Base-by-base conservation (phyloP, 768 basidiomycete genomes). In the Clathrus columnatus region DNA sequence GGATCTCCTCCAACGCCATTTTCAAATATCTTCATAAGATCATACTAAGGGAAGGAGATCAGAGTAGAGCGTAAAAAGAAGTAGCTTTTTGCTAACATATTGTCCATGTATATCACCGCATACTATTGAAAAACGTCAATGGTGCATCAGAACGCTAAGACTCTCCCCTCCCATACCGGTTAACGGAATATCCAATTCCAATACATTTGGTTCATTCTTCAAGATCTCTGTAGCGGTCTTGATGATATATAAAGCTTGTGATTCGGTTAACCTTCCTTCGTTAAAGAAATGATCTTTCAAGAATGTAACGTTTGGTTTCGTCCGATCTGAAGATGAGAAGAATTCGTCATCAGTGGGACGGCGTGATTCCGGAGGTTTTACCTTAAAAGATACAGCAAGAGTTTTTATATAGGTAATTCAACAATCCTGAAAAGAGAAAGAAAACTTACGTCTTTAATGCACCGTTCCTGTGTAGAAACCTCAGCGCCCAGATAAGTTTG, bases 121-220 rank as follows among this genome's bases (percentile, higher is more conserved):
- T 5, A 75, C 74, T 73, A 58, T 20, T 8, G 24, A 11, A 45
- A 52, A 14, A 28, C n/a, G 28, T 56, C 28, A 59, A 28, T n/a
- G 14, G 27, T 20, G 50, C 26, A 16, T 17, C 23, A 27, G 48
- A 8, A 27, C 16, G 41, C 10, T 20, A 42, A 32, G 44, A 21
- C 20, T 24, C 24, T 24, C 21, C 46, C n/a, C 17, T 27, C 17
- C 63, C 80, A 61, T 63, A 92, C 91, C 89, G 32, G 91, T 96
- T 32, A 96, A 86, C 21, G 94, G 92, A 57, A 91, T 88, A 57
- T 83, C 82, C 8, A 97, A 82, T 48, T 85, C 76, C 45, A 97
- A 79, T 67, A 97, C 71, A 67, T 96, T 97, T 0, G 86, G 82
- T 70, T 97, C 94, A 18, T 71, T 72, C 21, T 75, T 75, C 52